Base-by-base conservation (phyloP, 2,329 filamentous ascomycete genomes). In the Botryotinia convoluta region DNA sequence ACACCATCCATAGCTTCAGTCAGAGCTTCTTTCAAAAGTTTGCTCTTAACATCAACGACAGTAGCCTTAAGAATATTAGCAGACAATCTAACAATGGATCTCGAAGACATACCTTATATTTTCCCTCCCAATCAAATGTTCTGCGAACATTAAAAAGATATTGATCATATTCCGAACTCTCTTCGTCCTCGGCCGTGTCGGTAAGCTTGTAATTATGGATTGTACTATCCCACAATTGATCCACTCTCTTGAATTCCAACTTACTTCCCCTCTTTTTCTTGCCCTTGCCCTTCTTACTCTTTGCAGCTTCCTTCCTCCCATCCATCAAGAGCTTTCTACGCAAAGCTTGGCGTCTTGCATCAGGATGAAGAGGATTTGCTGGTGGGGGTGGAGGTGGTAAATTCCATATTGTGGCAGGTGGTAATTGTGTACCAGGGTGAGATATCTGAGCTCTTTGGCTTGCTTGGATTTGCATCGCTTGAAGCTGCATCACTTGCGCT, bases 121-220 rank as follows among this genome's bases (percentile, higher is more conserved):
- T 94, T 75, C 93, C 93, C 77, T 96, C 92, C 89, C 89, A 93
- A 81, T 95, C 91, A 80, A 97, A 97, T 22, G 89, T 91, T 72
- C 94, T 88, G 26, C 93, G 89, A 26, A 97, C 92, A 37, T 94
- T 93, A 81, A 97, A 97, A 44, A 94, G 87, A 80, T 91, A 96
- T 74, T 92, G 89, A 74, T 95, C 90, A 81, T 94, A 95, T 77
- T 92, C 88, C 71, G 89, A 86, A 39, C 83, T 83, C 73, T 89
- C 88, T n/a, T 87, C 85, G 69, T 90, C 88, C 72, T 90, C 86
- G 5, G 88, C 85, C 20, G 89, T 92, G 78, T 92, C 90, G n/a
- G 87, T 89, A 51, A 91, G 85, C 79, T 90, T 91, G 83, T 89
- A 92, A 77, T 90, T 88, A 80, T 91, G 88, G 63, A 88, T 88